Evolutionary conservation across 169 alveolate genomes (phyloP), one percentile per base, ranked within the genome.

Genomic region (Plasmodium yoelii): DNA sequence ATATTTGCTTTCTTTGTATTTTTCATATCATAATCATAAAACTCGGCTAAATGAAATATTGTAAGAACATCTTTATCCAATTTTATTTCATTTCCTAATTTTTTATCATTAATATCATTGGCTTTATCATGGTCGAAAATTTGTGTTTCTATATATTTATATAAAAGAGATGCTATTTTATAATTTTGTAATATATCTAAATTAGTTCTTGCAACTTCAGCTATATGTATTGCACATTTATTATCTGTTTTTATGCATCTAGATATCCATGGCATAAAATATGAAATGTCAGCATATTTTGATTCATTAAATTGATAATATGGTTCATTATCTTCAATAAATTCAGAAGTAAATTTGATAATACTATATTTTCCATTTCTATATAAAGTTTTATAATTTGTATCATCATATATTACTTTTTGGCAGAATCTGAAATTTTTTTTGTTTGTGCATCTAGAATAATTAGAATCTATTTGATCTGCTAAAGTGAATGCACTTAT

Each of bases 321-420:
- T 0, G 90, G 90, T 18, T 80, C 15, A 61, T 80, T 47, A 55
- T 80, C 90, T 24, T 39, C 34, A 13, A 51, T 44, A n/a, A 55
- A n/a, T 64, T 42, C 12, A 24, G 84, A 72, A 8, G 7, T 19
- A 67, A 80, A 80, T 39, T 80, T 65, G 0, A 80, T 47, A 18
- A 80, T 84, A 28, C 82, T 80, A 19, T 28, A 80, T 55, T 80
- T 80, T 34, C 90, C 90, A 46, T 80, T 80, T 51, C 90, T 42
- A 67, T 18, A 80, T 9, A 80, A 57, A 1, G 82, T 67, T 71
- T 61, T 51, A 80, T 80, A 80, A 47, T 67, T 80, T 10, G 26
- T 42, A 47, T 80, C 57, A 42, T 80, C 90, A 28, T 80, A 80
- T 15, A 80, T 5, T 1, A 80, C 82, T 1, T 70, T 26, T 19